Evolutionary conservation across 1,284 basidiomycete genomes (phyloP).

Genomic region (Nidula niveotomentosa): DNA sequence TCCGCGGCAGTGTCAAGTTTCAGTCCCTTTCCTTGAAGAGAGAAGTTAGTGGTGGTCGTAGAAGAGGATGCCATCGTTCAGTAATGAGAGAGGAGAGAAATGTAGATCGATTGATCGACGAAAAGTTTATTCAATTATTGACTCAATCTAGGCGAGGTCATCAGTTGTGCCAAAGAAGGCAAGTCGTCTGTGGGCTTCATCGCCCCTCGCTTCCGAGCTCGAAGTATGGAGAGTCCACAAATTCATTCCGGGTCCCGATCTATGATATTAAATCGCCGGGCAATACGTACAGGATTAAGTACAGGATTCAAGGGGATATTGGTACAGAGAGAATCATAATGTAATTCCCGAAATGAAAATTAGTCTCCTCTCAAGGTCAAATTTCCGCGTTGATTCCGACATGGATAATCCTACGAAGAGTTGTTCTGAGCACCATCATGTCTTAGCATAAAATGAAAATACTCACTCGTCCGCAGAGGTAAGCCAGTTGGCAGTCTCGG

Average conservation of each 20-base stretch:
- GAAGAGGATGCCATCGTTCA: background rate
- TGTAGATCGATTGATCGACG: background rate
- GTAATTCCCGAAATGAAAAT: no score
- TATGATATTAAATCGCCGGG: no score
- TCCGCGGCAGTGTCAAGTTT: conserved; percentile 84
- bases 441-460: background rate
- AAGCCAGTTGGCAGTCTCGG: conserved; percentile 55
- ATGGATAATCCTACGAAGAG: conserved; percentile 39
- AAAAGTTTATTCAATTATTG: background rate
- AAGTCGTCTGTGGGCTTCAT: no score
- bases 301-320: no score
- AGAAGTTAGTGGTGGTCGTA: conserved; percentile 31
- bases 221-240: no score
- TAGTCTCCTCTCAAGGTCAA: no score
- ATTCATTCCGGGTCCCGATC: no score
- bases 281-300: no score
- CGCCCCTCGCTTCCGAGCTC: no score
- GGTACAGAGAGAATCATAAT: no score
- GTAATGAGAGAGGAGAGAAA: background rate
- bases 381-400: conserved; percentile 47
- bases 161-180: no score
- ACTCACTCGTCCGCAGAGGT: conserved; percentile 51
- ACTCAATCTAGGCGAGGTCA: conserved; percentile 7
- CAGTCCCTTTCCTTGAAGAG: conserved; percentile 73
- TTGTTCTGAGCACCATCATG: background rate